These are phyloP conservation scores for Candida glucosophila DNA, from an alignment of 1,139 yeast genomes.

Conservation along the genomic window DNA sequence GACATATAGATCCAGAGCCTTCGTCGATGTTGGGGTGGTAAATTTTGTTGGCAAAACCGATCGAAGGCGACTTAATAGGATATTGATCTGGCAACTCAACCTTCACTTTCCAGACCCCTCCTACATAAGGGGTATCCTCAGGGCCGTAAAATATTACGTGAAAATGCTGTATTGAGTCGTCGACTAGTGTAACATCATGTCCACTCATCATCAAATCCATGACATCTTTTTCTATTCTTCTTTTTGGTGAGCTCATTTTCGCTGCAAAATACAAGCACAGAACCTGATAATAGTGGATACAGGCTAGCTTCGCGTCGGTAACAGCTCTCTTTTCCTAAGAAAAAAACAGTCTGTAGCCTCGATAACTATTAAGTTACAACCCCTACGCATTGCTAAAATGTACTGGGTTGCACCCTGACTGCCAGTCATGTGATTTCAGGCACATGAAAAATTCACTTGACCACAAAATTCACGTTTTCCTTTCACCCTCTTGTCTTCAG, in stretches of 20 bases:
- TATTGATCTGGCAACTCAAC: constrained; percentile 94
- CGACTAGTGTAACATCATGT: constrained; percentile 76
- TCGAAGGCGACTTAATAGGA: constrained; percentile 93
- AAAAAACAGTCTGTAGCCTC: no score
- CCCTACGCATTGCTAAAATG: no score
- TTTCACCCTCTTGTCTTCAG: no score
- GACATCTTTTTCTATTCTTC: constrained; percentile 93
- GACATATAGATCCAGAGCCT: constrained; percentile 85
- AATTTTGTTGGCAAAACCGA: constrained; percentile 86
- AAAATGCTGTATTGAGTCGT: constrained; percentile 89
- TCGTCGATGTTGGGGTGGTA: constrained; percentile 93
- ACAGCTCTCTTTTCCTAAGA: no score
- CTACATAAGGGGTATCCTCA: constrained; percentile 77
- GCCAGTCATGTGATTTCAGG: no score
- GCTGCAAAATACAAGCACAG: no score
- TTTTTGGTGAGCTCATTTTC: constrained; percentile 70
- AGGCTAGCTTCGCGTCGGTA: no score
- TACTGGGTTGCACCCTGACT: no score
- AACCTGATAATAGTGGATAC: no score
- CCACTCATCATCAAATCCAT: constrained; percentile 97
- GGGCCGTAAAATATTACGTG: constrained; percentile 86
- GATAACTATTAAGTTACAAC: no score
- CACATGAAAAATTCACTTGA: no score
- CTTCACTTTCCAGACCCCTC: constrained; percentile 85
- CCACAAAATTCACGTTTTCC: no score